Base-by-base conservation (phyloP, 108 stramenopile species). In the Tribonema minus region DNA sequence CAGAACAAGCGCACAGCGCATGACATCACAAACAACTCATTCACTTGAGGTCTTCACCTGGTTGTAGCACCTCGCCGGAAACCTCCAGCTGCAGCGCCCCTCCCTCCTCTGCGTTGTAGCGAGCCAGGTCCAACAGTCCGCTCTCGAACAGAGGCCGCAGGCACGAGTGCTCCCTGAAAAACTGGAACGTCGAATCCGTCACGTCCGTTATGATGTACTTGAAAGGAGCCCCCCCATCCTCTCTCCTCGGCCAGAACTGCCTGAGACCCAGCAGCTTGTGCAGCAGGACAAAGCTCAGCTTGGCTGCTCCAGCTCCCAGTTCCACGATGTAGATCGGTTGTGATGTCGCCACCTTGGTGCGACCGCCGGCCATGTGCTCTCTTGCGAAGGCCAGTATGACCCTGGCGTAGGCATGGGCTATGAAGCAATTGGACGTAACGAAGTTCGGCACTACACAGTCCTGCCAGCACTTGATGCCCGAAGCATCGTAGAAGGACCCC, bases 191-290 rank as follows among this genome's bases (percentile, higher is more conserved):
- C 28, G 70, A 25, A 33, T 82, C 36, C 15, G 74, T 60, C 33
- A 82, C 61, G 30, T 82, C 83, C 29, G 83, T 82, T 26, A 79
- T 33, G 34, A 81, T 70, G 69, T 79, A 81, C 68, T 70, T 78
- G 81, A 81, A 79, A 69, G 27, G 12, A 7, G 6, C 28, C 28
- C 62, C 27, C 28, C 27, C 12, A 6, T 63, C 9, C 62, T 63
- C 40, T 46, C 61, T 15, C 61, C 60, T 0, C 67, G 20, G n/a
- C 37, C 59, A 30, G 12, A 37, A 58, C 75, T 82, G 33, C 27
- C 75, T 29, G 64, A 84, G 81, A 31, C 33, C 67, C 3, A 82
- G 54, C 35, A 84, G 72, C 38, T 84, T 82, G 3, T 76, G 39
- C 72, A 84, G 68, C 5, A 84, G 39, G 12, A 82, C 68, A 39